A percentile compares a stretch with the other conserved stretches of the same genome.
phyloP scores from a whole-genome alignment of 768 basidiomycete genomes.

The Boletus rubroflammeus region DNA sequence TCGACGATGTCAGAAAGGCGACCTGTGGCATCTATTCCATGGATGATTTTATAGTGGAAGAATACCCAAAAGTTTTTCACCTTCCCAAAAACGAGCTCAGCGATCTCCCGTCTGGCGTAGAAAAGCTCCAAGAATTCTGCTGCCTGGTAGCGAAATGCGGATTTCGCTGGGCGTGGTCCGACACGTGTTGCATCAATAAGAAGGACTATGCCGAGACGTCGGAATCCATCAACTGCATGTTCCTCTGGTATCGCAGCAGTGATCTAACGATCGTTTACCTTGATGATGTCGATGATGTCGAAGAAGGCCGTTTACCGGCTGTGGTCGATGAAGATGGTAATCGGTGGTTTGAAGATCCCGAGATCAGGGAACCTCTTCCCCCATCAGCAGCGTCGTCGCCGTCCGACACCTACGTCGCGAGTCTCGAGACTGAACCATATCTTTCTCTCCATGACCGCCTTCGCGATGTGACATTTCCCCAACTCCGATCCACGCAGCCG shows the following conservation, averaged over 20 bases:
- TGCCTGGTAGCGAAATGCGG: constrained; percentile 28
- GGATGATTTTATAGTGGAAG: not conserved
- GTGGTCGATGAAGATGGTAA: not conserved
- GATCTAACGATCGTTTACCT: constrained; percentile 30
- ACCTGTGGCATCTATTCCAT: constrained; percentile 19
- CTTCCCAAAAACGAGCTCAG: not conserved
- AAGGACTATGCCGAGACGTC: constrained; percentile 21
- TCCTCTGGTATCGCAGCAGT: constrained; percentile 26
- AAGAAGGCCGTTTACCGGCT: constrained; percentile 11
- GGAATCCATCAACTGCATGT: constrained; percentile 31
- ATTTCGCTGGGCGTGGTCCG: constrained; percentile 30
- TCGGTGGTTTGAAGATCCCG: constrained; percentile 16
- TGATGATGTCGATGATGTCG: constrained; percentile 24
- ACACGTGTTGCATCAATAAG: constrained; percentile 30
- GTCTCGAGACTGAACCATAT: not conserved
- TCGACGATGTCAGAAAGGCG: constrained; percentile 17
- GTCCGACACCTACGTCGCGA: not conserved
- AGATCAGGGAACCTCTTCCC: constrained; percentile 15
- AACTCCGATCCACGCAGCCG: constrained; percentile 8
- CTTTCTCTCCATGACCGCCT: constrained; percentile 12
- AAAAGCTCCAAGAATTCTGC: constrained; percentile 30
- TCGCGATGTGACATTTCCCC: not conserved
- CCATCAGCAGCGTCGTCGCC: not conserved
- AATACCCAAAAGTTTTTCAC: not conserved
- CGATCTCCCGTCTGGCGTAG: constrained; percentile 1